Percentiles rank a stretch among this genome's conserved stretches.
These are phyloP conservation scores for Vitis hybrid DNA, from an alignment of 177 flowering plant genomes.

Conservation along the genomic window DNA sequence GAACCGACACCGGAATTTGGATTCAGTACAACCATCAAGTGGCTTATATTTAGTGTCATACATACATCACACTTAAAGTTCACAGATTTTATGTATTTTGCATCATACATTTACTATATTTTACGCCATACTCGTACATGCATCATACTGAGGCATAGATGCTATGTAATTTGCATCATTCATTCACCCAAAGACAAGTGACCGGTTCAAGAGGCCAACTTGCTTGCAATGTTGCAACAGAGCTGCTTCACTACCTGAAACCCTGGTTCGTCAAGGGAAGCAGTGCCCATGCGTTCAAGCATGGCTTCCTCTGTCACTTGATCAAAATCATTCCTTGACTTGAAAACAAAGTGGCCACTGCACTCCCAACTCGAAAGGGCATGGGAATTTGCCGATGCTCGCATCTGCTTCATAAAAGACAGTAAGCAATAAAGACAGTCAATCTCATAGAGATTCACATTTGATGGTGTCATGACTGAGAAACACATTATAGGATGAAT, in stretches of 20 bases:
- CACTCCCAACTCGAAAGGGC: constrained; percentile 38
- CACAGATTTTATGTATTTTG: no score
- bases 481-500: no score
- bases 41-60: no score
- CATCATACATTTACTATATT: no score
- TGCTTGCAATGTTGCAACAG: constrained; percentile 30
- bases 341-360: constrained; percentile 34
- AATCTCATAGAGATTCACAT: neutral
- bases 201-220: constrained; percentile 7
- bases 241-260: constrained; percentile 32
- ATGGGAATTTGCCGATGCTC: neutral
- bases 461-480: no score
- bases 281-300: constrained; percentile 18
- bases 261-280: constrained; percentile 24
- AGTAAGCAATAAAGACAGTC: constrained; percentile 4
- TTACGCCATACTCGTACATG: no score
- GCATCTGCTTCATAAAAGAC: constrained; percentile 7
- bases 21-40: no score
- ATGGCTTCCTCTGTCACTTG: constrained; percentile 28
- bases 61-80: no score
- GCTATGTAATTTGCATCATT: no score
- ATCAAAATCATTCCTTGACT: constrained; percentile 18
- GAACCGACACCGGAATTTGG: no score
- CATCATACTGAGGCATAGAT: no score
- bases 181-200: no score